Evolutionary conservation across 2,329 filamentous ascomycete genomes (phyloP).

Genomic region (Xylaria hypoxylon): DNA sequence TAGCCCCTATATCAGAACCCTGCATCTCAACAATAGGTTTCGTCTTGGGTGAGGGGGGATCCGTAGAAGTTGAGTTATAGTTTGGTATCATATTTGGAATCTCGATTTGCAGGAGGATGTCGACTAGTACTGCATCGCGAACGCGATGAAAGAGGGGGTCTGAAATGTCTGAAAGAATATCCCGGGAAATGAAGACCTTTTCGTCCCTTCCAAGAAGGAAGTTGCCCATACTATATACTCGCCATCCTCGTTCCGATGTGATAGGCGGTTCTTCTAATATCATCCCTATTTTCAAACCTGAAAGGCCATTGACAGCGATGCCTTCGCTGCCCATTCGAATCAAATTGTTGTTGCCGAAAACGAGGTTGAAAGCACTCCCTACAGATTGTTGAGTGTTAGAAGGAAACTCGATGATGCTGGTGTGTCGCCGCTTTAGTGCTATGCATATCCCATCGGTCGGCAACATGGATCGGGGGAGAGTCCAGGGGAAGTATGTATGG

Average conservation of each 20-base stretch:
- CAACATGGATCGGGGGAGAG: constrained; percentile 79
- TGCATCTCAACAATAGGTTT: constrained; percentile 42
- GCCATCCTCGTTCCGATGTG: constrained; percentile 64
- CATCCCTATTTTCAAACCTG: constrained; percentile 73
- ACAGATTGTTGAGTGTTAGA: constrained; percentile 57
- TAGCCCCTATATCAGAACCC: constrained; percentile 39
- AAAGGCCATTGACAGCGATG: constrained; percentile 63
- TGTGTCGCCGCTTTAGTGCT: constrained; percentile 75
- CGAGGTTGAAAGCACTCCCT: constrained; percentile 58
- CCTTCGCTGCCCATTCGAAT: constrained; percentile 59
- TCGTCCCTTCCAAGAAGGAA: constrained; percentile 88
- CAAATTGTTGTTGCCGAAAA: constrained; percentile 62
- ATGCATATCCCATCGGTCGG: constrained; percentile 82
- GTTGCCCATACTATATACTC: constrained; percentile 84
- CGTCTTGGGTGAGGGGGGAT: constrained; percentile 48
- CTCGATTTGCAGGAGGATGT: constrained; percentile 74
- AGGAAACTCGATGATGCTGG: constrained; percentile 75
- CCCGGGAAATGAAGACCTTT: constrained; percentile 81
- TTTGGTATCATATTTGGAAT: constrained; percentile 33
- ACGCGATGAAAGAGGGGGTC: constrained; percentile 88
- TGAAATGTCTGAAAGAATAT: constrained; percentile 78
- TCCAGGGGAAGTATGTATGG: constrained; percentile 93
- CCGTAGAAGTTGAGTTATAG: constrained; percentile 47
- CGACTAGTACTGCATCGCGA: constrained; percentile 77
- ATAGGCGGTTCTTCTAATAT: constrained; percentile 68